These are phyloP conservation scores for Borealophlyctis nickersoniae DNA, from an alignment of 192 early-diverging fungal species.

Conservation along the genomic window DNA sequence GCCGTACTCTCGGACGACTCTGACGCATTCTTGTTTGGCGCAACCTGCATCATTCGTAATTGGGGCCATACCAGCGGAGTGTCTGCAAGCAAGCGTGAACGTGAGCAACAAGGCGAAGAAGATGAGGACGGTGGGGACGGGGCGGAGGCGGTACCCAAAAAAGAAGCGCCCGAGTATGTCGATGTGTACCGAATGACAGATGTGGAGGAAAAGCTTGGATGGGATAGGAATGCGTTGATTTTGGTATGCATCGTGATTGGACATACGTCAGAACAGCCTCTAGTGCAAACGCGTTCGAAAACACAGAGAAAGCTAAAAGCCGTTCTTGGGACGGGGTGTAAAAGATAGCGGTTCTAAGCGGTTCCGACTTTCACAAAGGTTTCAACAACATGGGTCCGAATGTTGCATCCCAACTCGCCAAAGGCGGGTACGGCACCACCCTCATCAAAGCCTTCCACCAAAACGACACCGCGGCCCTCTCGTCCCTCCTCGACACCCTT, in stretches of 20 bases:
- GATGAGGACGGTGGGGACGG: neutral
- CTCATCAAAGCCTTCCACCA: neutral
- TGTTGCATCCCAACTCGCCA: neutral
- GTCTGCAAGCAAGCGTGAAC: too few species aligned
- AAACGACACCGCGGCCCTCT: neutral
- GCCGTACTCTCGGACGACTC: neutral
- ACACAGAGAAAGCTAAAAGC: neutral
- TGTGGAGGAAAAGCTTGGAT: neutral
- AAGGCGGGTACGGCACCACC: neutral
- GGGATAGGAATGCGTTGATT: neutral
- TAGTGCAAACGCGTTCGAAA: neutral
- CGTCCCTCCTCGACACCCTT: neutral
- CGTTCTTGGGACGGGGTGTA: neutral
- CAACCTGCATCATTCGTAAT: neutral
- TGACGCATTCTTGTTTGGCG: constrained; percentile 1
- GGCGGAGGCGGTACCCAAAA: neutral
- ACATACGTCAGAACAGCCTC: neutral
- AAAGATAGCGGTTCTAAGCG: neutral
- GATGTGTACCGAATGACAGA: neutral
- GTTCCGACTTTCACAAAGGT: neutral
- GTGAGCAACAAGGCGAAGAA: too few species aligned
- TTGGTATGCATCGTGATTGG: too few species aligned
- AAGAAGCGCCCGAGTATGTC: neutral
- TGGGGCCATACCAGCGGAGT: neutral
- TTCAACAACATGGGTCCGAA: neutral